Percentiles rank a stretch among this genome's conserved stretches.
phyloP scores from a whole-genome alignment of 306 rosid genomes.

The Cyamopsis tetragonoloba region DNA sequence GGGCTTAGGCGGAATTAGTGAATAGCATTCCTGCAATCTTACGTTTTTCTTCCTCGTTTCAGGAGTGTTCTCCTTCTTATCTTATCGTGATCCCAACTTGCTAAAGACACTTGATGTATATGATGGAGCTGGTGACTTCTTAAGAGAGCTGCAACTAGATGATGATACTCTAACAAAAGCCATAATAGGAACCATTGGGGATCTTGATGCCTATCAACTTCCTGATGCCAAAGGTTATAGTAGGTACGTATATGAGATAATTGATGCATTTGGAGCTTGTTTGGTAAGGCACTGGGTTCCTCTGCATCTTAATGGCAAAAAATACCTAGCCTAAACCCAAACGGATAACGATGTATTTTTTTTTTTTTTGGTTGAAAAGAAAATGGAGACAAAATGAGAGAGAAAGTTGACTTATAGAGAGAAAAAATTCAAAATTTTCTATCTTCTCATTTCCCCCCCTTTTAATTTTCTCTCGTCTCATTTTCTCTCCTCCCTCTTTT shows the following conservation, averaged over 20 bases:
- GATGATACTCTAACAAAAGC: conserved; percentile 76
- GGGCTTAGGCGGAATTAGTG: background rate
- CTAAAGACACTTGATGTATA: conserved; percentile 89
- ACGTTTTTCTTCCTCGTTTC: conserved; percentile 22
- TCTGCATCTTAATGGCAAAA: background rate
- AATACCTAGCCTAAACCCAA: background rate
- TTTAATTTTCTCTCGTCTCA: too few relatives aligned
- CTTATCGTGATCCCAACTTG: conserved; percentile 96
- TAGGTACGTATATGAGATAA: conserved; percentile 50
- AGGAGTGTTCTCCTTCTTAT: conserved; percentile 95
- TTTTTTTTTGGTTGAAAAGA: too few relatives aligned
- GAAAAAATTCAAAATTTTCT: too few relatives aligned
- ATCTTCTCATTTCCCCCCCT: too few relatives aligned
- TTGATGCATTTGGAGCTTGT: conserved; percentile 6
- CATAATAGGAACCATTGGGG: conserved; percentile 97
- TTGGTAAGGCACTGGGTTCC: background rate
- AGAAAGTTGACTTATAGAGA: too few relatives aligned
- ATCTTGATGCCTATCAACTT: conserved; percentile 92
- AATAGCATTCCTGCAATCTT: conserved; percentile 27
- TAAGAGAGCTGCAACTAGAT: conserved; percentile 71
- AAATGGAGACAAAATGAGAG: too few relatives aligned
- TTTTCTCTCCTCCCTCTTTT: too few relatives aligned
- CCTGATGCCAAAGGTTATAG: conserved; percentile 99
- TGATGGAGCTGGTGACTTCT: conserved; percentile 85
- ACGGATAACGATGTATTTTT: too few relatives aligned